Evolutionary conservation across 2,329 filamentous ascomycete genomes (phyloP).

Genomic region (Metarhizium brunneum): DNA sequence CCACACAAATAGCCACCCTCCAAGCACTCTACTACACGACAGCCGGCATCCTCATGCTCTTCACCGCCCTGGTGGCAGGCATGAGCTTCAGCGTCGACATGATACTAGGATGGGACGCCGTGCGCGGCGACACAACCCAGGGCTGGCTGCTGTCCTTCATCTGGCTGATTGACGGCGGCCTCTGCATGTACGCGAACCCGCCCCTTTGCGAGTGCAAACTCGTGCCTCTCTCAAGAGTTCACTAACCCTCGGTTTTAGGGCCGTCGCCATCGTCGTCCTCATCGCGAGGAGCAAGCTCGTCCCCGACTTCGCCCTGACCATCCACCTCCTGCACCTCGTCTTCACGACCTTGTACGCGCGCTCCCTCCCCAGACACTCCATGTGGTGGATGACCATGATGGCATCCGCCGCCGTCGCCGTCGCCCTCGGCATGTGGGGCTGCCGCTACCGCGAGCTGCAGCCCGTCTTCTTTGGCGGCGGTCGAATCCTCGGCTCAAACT

Average conservation of each 20-base stretch:
- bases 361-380: constrained; percentile 62
- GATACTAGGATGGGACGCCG: constrained; percentile 47
- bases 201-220: too few species aligned
- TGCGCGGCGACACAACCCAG: constrained; percentile 52
- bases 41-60: constrained; percentile 44
- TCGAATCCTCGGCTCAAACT: constrained; percentile 23
- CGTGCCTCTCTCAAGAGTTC: too few species aligned
- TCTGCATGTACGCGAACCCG: constrained; percentile 34
- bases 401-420: constrained; percentile 35
- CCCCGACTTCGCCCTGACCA: constrained; percentile 84
- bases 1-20: constrained; percentile 47
- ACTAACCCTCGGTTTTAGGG: constrained; percentile 37
- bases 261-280: constrained; percentile 73
- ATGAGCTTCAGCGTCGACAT: constrained; percentile 42
- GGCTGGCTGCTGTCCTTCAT: constrained; percentile 52
- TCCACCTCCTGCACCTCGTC: constrained; percentile 75
- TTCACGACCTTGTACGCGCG: constrained; percentile 71
- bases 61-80: constrained; percentile 50
- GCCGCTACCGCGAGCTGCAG: constrained; percentile 78
- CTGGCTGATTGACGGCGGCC: constrained; percentile 45
- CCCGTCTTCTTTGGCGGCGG: constrained; percentile 78
- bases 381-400: constrained; percentile 71
- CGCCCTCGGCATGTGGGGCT: constrained; percentile 77
- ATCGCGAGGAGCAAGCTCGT: constrained; percentile 88
- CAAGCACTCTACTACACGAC: constrained; percentile 47